phyloP scores from a whole-genome alignment of 805 yeast species.

The Yarrowia sp. region DNA sequence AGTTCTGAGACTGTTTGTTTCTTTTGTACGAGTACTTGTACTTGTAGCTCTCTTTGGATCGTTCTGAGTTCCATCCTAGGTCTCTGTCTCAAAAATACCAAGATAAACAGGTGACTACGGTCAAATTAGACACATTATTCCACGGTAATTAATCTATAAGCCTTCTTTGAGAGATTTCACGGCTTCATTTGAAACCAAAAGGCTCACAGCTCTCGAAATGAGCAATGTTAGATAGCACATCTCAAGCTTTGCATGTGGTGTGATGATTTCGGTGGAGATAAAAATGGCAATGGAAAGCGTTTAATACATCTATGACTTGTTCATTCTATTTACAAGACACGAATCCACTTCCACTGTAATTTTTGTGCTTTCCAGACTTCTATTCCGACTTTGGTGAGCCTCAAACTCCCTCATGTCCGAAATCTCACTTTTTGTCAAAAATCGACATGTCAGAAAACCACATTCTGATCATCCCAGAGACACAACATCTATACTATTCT shows the following conservation, averaged over 20 bases:
- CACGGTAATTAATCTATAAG: neutral
- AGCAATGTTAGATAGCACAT: neutral
- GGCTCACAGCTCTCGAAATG: neutral
- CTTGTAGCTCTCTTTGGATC: neutral
- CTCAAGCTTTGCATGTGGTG: neutral
- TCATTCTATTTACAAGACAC: neutral
- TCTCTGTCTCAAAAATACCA: neutral
- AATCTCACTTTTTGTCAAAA: neutral
- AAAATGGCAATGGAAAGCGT: too few relatives aligned
- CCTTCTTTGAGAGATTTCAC: neutral
- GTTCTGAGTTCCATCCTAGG: neutral
- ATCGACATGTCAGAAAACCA: neutral
- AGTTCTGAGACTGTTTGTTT: neutral
- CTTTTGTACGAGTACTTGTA: neutral
- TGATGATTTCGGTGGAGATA: neutral
- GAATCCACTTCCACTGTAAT: neutral
- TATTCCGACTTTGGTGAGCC: neutral
- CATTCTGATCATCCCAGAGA: neutral
- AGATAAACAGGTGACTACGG: neutral
- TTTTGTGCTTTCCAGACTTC: neutral
- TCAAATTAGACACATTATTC: neutral
- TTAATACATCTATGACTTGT: neutral
- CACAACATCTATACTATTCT: too few relatives aligned
- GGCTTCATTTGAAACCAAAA: neutral
- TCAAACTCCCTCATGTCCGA: neutral